Evolutionary conservation across 257 asterid species (phyloP).

Genomic region (Cynanchum wilfordii): DNA sequence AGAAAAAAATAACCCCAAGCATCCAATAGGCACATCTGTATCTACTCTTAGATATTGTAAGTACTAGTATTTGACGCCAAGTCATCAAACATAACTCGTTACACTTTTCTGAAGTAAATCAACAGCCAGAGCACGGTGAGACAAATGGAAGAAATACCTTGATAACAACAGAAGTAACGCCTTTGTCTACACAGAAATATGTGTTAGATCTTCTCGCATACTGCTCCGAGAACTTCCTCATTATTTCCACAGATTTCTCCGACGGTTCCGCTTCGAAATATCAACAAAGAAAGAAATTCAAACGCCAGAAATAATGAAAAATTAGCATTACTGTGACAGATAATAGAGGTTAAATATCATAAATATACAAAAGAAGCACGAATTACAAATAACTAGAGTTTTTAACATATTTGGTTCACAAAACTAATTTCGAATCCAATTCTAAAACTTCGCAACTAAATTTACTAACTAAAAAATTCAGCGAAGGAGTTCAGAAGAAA

Average conservation of each 20-base stretch:
- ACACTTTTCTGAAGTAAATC: background rate
- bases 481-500: background rate
- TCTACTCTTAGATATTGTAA: background rate
- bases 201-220: constrained; percentile 86
- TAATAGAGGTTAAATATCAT: background rate
- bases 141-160: constrained; percentile 41
- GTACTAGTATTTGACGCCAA: background rate
- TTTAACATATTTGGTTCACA: background rate
- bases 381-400: background rate
- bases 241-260: constrained; percentile 84
- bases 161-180: constrained; percentile 87
- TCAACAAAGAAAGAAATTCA: background rate
- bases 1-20: background rate
- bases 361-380: background rate
- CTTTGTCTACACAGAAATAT: constrained; percentile 85
- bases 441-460: background rate
- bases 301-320: no score
- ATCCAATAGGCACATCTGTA: background rate
- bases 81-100: background rate
- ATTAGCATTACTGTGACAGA: background rate
- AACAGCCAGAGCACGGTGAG: background rate
- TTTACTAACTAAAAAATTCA: background rate
- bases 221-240: constrained; percentile 99
- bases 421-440: background rate
- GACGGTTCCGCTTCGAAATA: constrained; percentile 65